Percentiles rank a stretch among this genome's conserved stretches.
phyloP scores from a whole-genome alignment of 2,329 filamentous ascomycete species.

The Ophiosphaerella korrae region DNA sequence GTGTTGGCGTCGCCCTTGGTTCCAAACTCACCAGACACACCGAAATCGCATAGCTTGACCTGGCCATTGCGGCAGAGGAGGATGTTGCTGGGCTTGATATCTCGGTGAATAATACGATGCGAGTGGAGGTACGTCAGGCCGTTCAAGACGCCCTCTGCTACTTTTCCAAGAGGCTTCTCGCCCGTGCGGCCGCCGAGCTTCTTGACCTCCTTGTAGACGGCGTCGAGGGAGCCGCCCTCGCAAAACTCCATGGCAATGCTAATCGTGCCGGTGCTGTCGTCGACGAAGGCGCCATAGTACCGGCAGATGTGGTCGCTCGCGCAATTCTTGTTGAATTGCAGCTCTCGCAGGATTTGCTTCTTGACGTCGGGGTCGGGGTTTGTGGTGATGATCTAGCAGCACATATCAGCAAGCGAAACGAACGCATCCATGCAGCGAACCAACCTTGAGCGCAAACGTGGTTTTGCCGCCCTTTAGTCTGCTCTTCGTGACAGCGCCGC shows the following conservation, averaged over 20 bases:
- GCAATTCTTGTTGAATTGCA: conserved; percentile 97
- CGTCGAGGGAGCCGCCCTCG: conserved; percentile 93
- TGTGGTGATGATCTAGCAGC: conserved; percentile 81
- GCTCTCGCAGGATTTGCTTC: conserved; percentile 95
- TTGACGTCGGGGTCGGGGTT: conserved; percentile 98
- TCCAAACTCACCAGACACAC: conserved; percentile 95
- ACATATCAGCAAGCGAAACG: conserved; percentile 19
- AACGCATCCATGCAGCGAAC: background rate
- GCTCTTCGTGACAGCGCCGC: conserved; percentile 91
- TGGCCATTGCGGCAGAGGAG: conserved; percentile 84
- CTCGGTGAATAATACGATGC: conserved; percentile 96
- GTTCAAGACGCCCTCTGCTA: conserved; percentile 91
- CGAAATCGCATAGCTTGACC: conserved; percentile 98
- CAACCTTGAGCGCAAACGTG: conserved; percentile 92
- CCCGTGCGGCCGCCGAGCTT: conserved; percentile 91
- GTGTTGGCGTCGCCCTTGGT: conserved; percentile 99
- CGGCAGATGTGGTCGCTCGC: conserved; percentile 94
- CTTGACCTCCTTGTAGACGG: conserved; percentile 97
- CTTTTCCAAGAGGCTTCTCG: conserved; percentile 95
- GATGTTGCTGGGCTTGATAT: conserved; percentile 99
- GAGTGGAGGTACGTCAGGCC: conserved; percentile 94
- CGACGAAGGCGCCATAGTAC: conserved; percentile 96
- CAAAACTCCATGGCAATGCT: conserved; percentile 99
- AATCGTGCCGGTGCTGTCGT: conserved; percentile 93
- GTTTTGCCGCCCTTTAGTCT: conserved; percentile 90